A percentile compares a stretch with the other conserved stretches of the same genome.
phyloP scores from a whole-genome alignment of 371 early-diverging fungal species.

The Fennellomyces sp. region DNA sequence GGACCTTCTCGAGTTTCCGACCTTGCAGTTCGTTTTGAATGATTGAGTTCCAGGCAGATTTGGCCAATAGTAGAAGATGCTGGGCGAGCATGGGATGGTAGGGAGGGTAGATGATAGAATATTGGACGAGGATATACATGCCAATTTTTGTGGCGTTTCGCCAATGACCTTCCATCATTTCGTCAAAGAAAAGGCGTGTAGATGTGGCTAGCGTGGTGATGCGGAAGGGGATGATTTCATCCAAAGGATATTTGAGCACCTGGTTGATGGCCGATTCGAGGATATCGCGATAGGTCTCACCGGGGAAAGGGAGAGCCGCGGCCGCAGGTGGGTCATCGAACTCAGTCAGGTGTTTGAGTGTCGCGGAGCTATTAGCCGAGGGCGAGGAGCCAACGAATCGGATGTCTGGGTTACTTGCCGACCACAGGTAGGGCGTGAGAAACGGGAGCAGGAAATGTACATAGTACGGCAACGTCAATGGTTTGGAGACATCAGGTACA shows the following conservation, averaged over 20 bases:
- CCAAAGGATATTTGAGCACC: constrained; percentile 21
- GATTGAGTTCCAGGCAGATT: constrained; percentile 67
- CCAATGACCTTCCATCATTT: constrained; percentile 49
- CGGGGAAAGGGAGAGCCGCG: constrained; percentile 26
- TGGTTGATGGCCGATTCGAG: constrained; percentile 20
- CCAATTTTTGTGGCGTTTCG: constrained; percentile 55
- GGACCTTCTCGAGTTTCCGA: constrained; percentile 30
- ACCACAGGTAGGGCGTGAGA: constrained; percentile 37
- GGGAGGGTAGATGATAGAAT: constrained; percentile 69
- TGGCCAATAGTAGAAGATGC: constrained; percentile 65
- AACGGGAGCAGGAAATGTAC: constrained; percentile 31
- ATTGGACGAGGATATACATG: constrained; percentile 66
- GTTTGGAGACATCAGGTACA: constrained; percentile 19
- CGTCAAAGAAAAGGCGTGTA: constrained; percentile 38
- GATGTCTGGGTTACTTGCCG: constrained; percentile 23
- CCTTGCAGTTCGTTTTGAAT: constrained; percentile 34
- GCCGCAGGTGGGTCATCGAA: constrained; percentile 41
- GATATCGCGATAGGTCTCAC: constrained; percentile 27
- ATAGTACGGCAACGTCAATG: constrained; percentile 26
- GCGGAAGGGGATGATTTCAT: constrained; percentile 26
- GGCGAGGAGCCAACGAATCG: constrained; percentile 7
- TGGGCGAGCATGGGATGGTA: constrained; percentile 75
- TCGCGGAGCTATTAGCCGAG: neutral
- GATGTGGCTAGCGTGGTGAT: constrained; percentile 33
- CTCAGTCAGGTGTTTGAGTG: constrained; percentile 11